These are phyloP conservation scores for Pyrus betulifolia DNA, from an alignment of 306 rosid species.

Conservation along the genomic window DNA sequence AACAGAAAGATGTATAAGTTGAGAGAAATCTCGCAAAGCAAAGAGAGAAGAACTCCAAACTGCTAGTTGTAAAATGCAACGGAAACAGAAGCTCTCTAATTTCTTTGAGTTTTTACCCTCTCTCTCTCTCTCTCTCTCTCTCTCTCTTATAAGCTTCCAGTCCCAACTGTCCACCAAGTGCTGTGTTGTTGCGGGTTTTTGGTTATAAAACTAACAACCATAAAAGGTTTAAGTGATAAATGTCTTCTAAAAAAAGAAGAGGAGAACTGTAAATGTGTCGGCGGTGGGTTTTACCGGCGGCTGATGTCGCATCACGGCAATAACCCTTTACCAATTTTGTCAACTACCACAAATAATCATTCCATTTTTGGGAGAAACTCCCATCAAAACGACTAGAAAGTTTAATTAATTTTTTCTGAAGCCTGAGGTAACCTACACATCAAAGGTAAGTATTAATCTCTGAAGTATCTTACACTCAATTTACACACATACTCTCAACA, in stretches of 20 bases:
- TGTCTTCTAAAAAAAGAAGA: background rate
- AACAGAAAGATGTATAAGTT: background rate
- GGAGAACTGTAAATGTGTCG: background rate
- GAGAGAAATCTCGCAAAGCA: background rate
- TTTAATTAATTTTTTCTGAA: too few species aligned
- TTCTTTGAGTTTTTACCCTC: background rate
- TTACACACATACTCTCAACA: too few species aligned
- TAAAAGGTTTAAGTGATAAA: background rate
- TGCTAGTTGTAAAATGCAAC: background rate
- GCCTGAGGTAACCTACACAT: too few species aligned
- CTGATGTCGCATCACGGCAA: background rate
- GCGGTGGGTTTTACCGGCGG: background rate
- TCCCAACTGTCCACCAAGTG: slow-evolving; percentile 18
- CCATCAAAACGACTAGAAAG: background rate
- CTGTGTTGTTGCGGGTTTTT: background rate
- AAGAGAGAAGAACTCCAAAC: background rate
- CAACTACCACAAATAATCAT: background rate
- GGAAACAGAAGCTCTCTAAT: background rate
- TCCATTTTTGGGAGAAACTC: background rate
- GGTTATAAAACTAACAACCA: background rate
- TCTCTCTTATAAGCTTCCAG: slow-evolving; percentile 24
- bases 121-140: slow-evolving; percentile 6
- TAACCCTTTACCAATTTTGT: background rate
- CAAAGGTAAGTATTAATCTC: too few species aligned
- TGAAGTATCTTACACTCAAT: too few species aligned